phyloP scores from a whole-genome alignment of 345 rosid genomes.

The Linum lewisii region DNA sequence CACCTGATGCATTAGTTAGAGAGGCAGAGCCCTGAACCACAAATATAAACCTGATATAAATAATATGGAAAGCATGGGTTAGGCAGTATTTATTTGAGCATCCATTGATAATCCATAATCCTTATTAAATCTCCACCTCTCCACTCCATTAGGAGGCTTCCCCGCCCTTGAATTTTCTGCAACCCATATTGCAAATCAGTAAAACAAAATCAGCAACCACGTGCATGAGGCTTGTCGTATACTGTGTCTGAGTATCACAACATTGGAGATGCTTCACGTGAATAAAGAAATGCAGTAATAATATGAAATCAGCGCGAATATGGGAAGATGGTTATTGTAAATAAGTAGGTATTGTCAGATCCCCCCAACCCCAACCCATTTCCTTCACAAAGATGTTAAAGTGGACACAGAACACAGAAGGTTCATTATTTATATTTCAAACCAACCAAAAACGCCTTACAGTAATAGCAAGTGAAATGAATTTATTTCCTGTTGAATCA shows the following conservation, averaged over 20 bases:
- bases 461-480: no score
- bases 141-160: slow-evolving; percentile 44
- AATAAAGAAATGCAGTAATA: no score
- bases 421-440: no score
- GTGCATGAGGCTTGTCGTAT: background rate
- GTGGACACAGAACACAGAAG: background rate
- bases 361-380: background rate
- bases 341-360: no score
- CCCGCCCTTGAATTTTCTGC: slow-evolving; percentile 78
- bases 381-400: slow-evolving; percentile 6
- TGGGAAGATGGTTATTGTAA: background rate
- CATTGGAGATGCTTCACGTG: background rate
- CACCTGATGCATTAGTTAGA: slow-evolving; percentile 38
- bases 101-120: slow-evolving; percentile 1
- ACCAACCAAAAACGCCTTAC: no score
- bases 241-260: background rate
- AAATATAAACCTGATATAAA: slow-evolving; percentile 50
- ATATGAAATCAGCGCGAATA: no score
- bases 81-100: slow-evolving; percentile 3
- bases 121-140: slow-evolving; percentile 40
- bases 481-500: no score
- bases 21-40: slow-evolving; percentile 62
- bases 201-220: background rate
- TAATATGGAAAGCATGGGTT: slow-evolving; percentile 1
- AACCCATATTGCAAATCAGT: slow-evolving; percentile 12